Conservation (phyloP, 2,329 filamentous ascomycete species). For the Talaromyces sp. region DNA sequence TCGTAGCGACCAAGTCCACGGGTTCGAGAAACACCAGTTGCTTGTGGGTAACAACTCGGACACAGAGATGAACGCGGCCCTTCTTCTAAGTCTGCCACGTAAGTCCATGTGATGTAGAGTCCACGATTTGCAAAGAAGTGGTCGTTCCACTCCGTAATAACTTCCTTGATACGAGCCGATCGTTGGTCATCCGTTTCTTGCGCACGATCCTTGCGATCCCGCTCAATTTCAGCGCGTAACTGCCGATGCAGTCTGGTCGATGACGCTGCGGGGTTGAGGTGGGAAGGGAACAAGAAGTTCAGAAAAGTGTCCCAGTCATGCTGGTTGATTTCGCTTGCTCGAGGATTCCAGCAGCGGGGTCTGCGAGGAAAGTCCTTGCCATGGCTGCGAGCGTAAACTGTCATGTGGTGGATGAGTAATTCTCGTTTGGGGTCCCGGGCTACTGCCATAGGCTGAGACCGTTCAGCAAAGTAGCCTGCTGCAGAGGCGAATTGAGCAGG, state of each 20-base stretch:
- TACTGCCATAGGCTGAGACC: slow-evolving; percentile 24
- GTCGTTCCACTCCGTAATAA: slow-evolving; percentile 44
- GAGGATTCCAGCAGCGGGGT: slow-evolving; percentile 39
- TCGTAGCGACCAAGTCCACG: slow-evolving; percentile 17
- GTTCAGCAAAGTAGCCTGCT: slow-evolving; percentile 38
- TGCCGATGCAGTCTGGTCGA: slow-evolving; percentile 37
- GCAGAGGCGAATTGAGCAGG: slow-evolving; percentile 36
- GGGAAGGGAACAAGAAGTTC: slow-evolving; percentile 40
- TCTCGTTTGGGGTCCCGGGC: slow-evolving; percentile 25
- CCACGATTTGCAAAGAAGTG: slow-evolving; percentile 40
- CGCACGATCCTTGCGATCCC: slow-evolving; percentile 41
- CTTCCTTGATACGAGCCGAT: slow-evolving; percentile 35
- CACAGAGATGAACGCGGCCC: slow-evolving; percentile 38
- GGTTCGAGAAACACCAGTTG: slow-evolving; percentile 30
- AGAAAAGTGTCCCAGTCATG: slow-evolving; percentile 45
- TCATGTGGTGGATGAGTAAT: slow-evolving; percentile 36
- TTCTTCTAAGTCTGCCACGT: slow-evolving; percentile 32
- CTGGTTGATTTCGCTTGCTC: slow-evolving; percentile 34
- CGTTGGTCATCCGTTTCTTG: slow-evolving; percentile 43
- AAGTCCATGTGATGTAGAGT: slow-evolving; percentile 33
- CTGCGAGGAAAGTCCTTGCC: slow-evolving; percentile 41
- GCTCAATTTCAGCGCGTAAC: slow-evolving; percentile 38
- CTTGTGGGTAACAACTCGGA: slow-evolving; percentile 39
- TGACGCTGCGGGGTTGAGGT: slow-evolving; percentile 36
- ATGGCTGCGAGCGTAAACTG: slow-evolving; percentile 41